phyloP scores from a whole-genome alignment of 768 basidiomycete species.

The Neoboletus subvelutipes region DNA sequence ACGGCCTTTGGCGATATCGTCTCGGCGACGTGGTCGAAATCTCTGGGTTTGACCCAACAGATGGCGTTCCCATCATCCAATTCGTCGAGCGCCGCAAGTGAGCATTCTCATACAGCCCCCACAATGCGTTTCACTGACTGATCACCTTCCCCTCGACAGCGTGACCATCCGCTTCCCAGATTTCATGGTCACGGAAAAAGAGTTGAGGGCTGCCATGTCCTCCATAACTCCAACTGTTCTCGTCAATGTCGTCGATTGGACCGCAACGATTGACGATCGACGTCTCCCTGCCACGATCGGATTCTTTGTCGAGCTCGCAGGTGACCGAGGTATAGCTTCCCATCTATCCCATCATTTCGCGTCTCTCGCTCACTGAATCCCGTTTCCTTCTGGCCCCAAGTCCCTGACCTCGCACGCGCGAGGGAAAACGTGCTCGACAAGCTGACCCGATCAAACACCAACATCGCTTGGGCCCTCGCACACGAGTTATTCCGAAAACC shows the following conservation, averaged over 20 bases:
- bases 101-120: not conserved
- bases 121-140: not conserved
- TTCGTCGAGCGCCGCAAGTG: conserved; percentile 19
- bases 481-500: conserved; percentile 9
- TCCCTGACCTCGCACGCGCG: not conserved
- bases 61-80: conserved; percentile 20
- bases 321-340: not conserved
- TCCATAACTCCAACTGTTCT: not conserved
- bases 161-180: conserved; percentile 8
- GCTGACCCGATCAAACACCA: not conserved
- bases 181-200: conserved; percentile 12
- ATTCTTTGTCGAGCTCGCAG: conserved; percentile 18
- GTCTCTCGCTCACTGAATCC: not conserved
- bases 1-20: conserved; percentile 25
- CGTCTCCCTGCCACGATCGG: conserved; percentile 6
- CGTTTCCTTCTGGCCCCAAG: not conserved
- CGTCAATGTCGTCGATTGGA: conserved; percentile 14
- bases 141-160: not conserved
- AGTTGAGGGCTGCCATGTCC: conserved; percentile 8
- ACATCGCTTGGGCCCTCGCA: not conserved
- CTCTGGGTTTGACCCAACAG: conserved; percentile 16
- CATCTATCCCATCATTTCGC: not conserved
- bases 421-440: conserved; percentile 9
- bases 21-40: conserved; percentile 24
- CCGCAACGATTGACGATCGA: conserved; percentile 8